Percentiles rank a stretch among this genome's conserved stretches.
Conservation (phyloP, 1,284 basidiomycete species). For the Marasmius oreades region DNA sequence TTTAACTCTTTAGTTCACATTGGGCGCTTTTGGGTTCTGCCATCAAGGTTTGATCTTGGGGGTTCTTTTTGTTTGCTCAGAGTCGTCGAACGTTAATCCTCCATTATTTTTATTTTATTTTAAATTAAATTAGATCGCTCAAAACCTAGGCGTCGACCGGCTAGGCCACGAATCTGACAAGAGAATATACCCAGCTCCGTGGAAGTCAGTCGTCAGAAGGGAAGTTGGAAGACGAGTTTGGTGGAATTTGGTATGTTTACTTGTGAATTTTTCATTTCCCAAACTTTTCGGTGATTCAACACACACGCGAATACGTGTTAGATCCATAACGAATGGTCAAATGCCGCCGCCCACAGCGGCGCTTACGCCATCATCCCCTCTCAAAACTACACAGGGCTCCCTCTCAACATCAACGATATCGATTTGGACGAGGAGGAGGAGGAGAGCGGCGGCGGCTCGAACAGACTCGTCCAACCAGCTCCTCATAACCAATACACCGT, state of each 20-base stretch:
- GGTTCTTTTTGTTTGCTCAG: not conserved
- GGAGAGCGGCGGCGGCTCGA: too few relatives aligned
- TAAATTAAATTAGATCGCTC: slow-evolving; percentile 23
- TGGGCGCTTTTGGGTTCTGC: slow-evolving; percentile 22
- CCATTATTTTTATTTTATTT: not conserved
- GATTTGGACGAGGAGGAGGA: slow-evolving; percentile 21
- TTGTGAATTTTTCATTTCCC: not conserved
- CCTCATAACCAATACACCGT: slow-evolving; percentile 15
- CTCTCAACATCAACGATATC: slow-evolving; percentile 21
- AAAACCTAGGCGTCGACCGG: slow-evolving; percentile 22
- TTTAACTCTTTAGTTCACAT: slow-evolving; percentile 15
- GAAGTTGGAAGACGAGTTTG: slow-evolving; percentile 22
- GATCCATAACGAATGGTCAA: slow-evolving; percentile 25
- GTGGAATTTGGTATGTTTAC: slow-evolving; percentile 21
- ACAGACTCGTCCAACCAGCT: slow-evolving; percentile 3
- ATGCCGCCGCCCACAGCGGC: slow-evolving; percentile 23
- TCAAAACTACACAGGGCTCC: slow-evolving; percentile 23
- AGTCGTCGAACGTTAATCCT: not conserved
- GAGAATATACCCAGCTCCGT: slow-evolving; percentile 16
- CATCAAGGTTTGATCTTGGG: slow-evolving; percentile 19
- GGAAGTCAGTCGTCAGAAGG: slow-evolving; percentile 21
- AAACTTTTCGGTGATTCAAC: too few relatives aligned
- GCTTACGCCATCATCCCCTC: slow-evolving; percentile 22
- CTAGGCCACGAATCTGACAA: slow-evolving; percentile 19
- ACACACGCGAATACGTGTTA: not conserved